Evolutionary conservation across 2,329 filamentous ascomycete species (phyloP).

Genomic region (Aspergillus sp.): DNA sequence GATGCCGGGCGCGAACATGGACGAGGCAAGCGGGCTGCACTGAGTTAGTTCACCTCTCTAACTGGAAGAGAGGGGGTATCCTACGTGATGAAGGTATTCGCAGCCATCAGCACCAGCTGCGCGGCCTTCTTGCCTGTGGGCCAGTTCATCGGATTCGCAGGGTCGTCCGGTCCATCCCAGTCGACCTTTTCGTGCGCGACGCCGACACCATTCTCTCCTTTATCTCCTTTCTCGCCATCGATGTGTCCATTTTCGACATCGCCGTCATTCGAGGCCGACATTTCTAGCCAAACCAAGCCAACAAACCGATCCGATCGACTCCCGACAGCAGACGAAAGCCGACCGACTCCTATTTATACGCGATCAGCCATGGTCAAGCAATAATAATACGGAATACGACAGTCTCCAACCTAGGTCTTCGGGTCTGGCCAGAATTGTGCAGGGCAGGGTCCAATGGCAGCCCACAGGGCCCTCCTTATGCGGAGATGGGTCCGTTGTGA

Average conservation of each 20-base stretch:
- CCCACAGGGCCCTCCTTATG: not conserved
- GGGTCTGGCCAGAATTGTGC: not conserved
- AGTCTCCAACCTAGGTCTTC: not conserved
- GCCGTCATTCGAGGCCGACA: not conserved
- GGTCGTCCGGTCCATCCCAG: slow-evolving; percentile 30
- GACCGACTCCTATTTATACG: not conserved
- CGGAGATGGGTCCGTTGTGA: not conserved
- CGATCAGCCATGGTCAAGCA: not conserved
- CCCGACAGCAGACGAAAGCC: not conserved
- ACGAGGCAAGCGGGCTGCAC: slow-evolving; percentile 22
- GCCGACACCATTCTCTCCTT: not conserved
- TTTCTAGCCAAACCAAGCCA: not conserved
- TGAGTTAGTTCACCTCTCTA: not conserved
- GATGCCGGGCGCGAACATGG: slow-evolving; percentile 39
- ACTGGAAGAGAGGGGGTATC: not conserved
- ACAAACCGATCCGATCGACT: not conserved
- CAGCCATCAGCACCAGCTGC: slow-evolving; percentile 20
- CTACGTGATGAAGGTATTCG: slow-evolving; percentile 28
- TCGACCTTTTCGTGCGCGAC: slow-evolving; percentile 9
- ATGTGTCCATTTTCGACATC: not conserved
- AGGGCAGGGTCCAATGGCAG: not conserved
- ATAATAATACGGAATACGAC: not conserved
- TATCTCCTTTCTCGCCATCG: not conserved
- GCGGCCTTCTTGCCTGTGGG: slow-evolving; percentile 23
- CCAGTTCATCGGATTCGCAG: slow-evolving; percentile 36